A percentile compares a stretch with the other conserved stretches of the same genome.
These are phyloP conservation scores for Ampelocalamus luodianensis DNA, from an alignment of 176 grass and related monocot genomes.

Conservation along the genomic window DNA sequence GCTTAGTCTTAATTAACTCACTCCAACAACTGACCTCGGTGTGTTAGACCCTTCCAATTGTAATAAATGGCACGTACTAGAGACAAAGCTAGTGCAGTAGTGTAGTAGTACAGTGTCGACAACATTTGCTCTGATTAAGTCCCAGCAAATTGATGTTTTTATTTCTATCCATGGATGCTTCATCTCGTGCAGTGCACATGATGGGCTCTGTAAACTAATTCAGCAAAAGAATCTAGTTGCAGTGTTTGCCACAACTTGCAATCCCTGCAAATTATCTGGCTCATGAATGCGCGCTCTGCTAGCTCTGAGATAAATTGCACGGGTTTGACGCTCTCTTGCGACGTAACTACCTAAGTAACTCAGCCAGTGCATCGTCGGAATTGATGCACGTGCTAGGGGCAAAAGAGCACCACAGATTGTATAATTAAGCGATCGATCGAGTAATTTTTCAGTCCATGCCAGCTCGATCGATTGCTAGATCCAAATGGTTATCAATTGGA, in stretches of 20 bases:
- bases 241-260: conserved; percentile 44
- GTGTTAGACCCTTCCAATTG: conserved; percentile 49
- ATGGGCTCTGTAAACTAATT: conserved; percentile 55
- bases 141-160: conserved; percentile 39
- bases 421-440: too few relatives aligned
- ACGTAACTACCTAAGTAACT: too few relatives aligned
- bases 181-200: conserved; percentile 73
- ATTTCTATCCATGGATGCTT: conserved; percentile 46
- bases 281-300: conserved; percentile 48
- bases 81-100: conserved; percentile 39
- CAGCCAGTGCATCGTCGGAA: too few relatives aligned
- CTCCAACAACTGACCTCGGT: conserved; percentile 20
- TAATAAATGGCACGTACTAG: conserved; percentile 40
- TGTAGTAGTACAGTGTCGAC: conserved; percentile 10
- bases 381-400: too few relatives aligned
- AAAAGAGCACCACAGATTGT: not conserved
- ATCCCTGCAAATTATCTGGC: conserved; percentile 36
- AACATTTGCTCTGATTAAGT: conserved; percentile 21
- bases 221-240: conserved; percentile 49
- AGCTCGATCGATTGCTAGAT: not conserved
- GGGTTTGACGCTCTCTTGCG: conserved; percentile 45
- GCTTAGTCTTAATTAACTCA: conserved; percentile 49
- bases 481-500: not conserved
- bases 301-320: conserved; percentile 42
- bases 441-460: not conserved